These are phyloP conservation scores for Hortiboletus flavorubellus DNA, from an alignment of 768 basidiomycete species.

Conservation along the genomic window DNA sequence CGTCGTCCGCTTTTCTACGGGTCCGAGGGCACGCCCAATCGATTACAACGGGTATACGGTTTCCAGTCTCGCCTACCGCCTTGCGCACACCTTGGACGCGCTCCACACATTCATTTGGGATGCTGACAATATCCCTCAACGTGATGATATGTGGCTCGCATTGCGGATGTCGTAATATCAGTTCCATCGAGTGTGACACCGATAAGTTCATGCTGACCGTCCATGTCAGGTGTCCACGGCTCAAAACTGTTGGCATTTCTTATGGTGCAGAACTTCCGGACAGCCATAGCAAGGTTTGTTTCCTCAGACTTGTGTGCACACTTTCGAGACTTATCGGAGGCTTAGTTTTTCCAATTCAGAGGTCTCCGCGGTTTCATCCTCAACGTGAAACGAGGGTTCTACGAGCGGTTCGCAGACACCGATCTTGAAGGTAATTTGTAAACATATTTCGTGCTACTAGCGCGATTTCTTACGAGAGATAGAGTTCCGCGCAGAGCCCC, in stretches of 20 bases:
- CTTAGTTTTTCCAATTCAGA: slow-evolving; percentile 65
- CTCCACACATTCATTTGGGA: slow-evolving; percentile 70
- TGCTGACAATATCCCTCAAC: slow-evolving; percentile 59
- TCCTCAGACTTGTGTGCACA: neutral
- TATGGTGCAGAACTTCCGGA: slow-evolving; percentile 59
- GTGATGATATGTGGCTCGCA: slow-evolving; percentile 78
- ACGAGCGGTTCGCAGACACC: slow-evolving; percentile 52
- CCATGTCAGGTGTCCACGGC: slow-evolving; percentile 54
- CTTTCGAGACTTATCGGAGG: neutral
- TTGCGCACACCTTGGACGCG: slow-evolving; percentile 59
- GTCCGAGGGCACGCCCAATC: slow-evolving; percentile 25
- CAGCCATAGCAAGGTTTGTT: slow-evolving; percentile 58
- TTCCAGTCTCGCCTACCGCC: slow-evolving; percentile 49
- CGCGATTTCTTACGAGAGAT: slow-evolving; percentile 1
- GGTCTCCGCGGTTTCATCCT: slow-evolving; percentile 62
- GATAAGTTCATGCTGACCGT: neutral
- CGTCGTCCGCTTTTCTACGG: slow-evolving; percentile 37
- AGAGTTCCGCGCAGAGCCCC: slow-evolving; percentile 26
- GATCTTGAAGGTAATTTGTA: slow-evolving; percentile 48
- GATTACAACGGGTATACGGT: slow-evolving; percentile 31
- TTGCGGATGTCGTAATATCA: slow-evolving; percentile 58
- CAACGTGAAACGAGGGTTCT: slow-evolving; percentile 58
- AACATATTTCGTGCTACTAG: neutral
- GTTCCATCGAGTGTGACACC: neutral
- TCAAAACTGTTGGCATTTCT: slow-evolving; percentile 59